Percentiles rank a stretch among this genome's conserved stretches.
These are phyloP conservation scores for Boletus insuetus DNA, from an alignment of 768 basidiomycete species.

Conservation along the genomic window DNA sequence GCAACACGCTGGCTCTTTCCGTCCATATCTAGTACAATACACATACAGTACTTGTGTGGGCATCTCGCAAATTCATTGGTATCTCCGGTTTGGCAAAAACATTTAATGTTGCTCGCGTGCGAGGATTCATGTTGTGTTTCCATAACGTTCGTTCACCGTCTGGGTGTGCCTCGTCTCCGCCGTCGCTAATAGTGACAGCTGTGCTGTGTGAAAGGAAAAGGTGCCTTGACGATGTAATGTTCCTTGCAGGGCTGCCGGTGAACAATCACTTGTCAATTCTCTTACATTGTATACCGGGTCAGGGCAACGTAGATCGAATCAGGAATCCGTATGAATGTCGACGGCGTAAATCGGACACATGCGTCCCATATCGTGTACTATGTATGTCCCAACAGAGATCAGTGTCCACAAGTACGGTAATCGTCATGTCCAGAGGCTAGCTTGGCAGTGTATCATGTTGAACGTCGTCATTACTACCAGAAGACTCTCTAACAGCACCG, in stretches of 20 bases:
- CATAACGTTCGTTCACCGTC: constrained; percentile 2
- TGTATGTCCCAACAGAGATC: not conserved
- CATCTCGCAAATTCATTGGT: not conserved
- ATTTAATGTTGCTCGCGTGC: not conserved
- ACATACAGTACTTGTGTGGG: too few relatives aligned
- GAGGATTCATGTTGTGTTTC: not conserved
- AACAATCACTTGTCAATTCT: not conserved
- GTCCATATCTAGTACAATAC: not conserved
- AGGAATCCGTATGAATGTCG: constrained; percentile 12
- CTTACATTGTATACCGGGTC: not conserved
- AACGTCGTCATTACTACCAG: constrained; percentile 10
- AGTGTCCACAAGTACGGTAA: constrained; percentile 10
- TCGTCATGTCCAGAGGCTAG: constrained; percentile 10
- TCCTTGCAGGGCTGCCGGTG: constrained; percentile 2
- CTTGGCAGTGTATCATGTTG: constrained; percentile 1
- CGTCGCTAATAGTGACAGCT: not conserved
- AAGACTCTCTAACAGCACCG: not conserved
- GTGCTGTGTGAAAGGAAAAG: constrained; percentile 9
- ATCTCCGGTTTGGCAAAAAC: not conserved
- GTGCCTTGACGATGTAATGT: constrained; percentile 6
- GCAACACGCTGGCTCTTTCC: too few relatives aligned
- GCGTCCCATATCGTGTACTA: not conserved
- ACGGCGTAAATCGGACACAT: constrained; percentile 8
- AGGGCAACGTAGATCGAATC: constrained; percentile 14
- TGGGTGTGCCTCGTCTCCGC: not conserved